Conservation (phyloP, 1,139 yeast species). For the Sugiyamaella novakii region DNA sequence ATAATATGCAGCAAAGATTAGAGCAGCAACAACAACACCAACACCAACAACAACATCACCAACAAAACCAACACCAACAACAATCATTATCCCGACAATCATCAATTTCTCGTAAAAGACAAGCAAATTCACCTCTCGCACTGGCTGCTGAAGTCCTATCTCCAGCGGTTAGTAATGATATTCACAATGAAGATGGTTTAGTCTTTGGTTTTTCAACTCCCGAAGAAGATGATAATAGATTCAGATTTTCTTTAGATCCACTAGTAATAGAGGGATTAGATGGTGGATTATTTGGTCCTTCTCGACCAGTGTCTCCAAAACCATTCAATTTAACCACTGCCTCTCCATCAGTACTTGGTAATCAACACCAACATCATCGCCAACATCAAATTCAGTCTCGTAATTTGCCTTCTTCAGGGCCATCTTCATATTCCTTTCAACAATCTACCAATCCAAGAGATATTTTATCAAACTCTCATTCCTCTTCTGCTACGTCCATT, state of each 20-base stretch:
- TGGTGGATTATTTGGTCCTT: constrained; percentile 29
- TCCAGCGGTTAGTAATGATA: constrained; percentile 17
- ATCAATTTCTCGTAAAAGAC: constrained; percentile 15
- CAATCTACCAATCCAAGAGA: constrained; percentile 18
- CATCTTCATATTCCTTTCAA: constrained; percentile 9
- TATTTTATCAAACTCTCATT: constrained; percentile 20
- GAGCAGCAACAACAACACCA: constrained; percentile 18
- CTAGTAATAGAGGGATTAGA: constrained; percentile 42
- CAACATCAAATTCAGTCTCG: constrained; percentile 10
- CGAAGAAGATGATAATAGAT: constrained; percentile 31
- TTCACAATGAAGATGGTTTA: constrained; percentile 18
- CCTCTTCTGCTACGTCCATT: constrained; percentile 23
- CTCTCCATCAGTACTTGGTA: constrained; percentile 16
- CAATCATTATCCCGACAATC: constrained; percentile 1
- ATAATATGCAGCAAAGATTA: constrained; percentile 18
- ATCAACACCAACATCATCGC: constrained; percentile 8
- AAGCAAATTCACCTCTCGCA: constrained; percentile 22
- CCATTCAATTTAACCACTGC: constrained; percentile 12
- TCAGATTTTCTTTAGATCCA: constrained; percentile 40
- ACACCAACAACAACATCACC: constrained; percentile 6
- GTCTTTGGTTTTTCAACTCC: constrained; percentile 22
- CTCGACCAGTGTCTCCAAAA: constrained; percentile 25
- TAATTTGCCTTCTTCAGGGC: not conserved
- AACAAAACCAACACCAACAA: constrained; percentile 6
- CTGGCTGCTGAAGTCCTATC: constrained; percentile 24